These are phyloP conservation scores for Turritis glabra DNA, from an alignment of 345 rosid species.

Conservation along the genomic window DNA sequence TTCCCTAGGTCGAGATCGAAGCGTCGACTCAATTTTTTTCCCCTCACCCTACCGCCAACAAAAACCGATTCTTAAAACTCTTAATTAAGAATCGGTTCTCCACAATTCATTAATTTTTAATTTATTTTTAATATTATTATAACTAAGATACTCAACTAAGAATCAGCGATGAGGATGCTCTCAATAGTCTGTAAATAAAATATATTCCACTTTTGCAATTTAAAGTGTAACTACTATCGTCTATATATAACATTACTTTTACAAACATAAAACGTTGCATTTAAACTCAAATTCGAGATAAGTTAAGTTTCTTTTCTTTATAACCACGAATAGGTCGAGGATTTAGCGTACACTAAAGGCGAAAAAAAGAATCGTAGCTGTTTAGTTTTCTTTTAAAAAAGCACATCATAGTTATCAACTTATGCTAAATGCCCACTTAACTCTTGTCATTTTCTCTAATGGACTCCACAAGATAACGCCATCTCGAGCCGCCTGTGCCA, in stretches of 20 bases:
- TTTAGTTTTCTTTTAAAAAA: neutral
- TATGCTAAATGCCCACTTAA: conserved; percentile 7
- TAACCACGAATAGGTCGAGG: neutral
- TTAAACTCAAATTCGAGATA: neutral
- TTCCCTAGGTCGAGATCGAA: too few relatives aligned
- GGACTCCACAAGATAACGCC: conserved; percentile 8
- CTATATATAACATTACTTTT: neutral
- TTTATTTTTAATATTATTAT: too few relatives aligned
- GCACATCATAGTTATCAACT: conserved; percentile 3
- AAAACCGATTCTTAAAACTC: too few relatives aligned
- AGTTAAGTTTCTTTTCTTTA: neutral
- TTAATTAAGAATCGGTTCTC: too few relatives aligned
- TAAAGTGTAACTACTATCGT: neutral
- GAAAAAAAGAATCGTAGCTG: neutral
- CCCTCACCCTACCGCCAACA: too few relatives aligned
- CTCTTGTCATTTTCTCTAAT: neutral
- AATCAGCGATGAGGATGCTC: too few relatives aligned
- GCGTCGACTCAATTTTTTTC: too few relatives aligned
- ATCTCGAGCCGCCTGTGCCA: conserved; percentile 23
- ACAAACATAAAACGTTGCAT: neutral
- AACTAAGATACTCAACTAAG: too few relatives aligned
- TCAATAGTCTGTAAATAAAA: neutral
- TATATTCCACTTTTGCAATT: neutral
- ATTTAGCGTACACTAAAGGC: neutral
- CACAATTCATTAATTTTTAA: too few relatives aligned